Evolutionary conservation across 208 protist species (phyloP), one percentile per base, ranked within the genome.

Genomic region (Acanthamoeba healyi): DNA sequence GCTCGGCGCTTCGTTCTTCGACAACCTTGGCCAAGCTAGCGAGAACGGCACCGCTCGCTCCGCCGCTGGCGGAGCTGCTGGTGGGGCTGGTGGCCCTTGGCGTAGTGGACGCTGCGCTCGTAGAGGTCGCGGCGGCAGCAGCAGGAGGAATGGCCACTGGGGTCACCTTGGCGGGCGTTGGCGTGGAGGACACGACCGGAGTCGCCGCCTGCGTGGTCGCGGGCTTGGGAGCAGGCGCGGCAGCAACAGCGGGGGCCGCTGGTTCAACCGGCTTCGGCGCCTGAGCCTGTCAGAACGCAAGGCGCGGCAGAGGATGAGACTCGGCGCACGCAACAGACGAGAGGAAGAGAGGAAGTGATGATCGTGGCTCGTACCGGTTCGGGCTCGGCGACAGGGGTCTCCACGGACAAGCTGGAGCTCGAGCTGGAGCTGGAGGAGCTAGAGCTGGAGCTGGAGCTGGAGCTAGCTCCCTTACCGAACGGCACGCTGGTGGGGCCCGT

Each of bases 21-120:
- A 87, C 49, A 14, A 61, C 79, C 49, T 87, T 87, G 79, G 79
- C 79, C 42, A 87, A 42, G 79, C 49, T 87, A 2, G 79, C 79
- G 32, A 87, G 49, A 9, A 87, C 79, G n/a, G 49, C 49, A 5
- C 79, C 79, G 36, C 46, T 56, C 34, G 36, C 44, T 84, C 44
- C 74, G 14, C 74, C 36, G 42, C 36, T 44, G n/a, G 36, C 44
- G 24, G 38, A 54, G 74, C 17, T 84, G 38, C 74, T 61, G 46
- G 36, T 32, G 36, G 79, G 12, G n/a, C 19, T 26, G 72, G 4
- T 81, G 36, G 72, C n/a, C 36, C 29, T 26, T 6, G 79, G 42
- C 42, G 79, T 63, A 17, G 44, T 29, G 42, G 40, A 17, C 9
- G 79, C 10, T 0, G 32, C n/a, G 34, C 24, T 17, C 26, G n/a